These are phyloP conservation scores for Leccinum truebloodii DNA, from an alignment of 768 basidiomycete species.

Conservation along the genomic window DNA sequence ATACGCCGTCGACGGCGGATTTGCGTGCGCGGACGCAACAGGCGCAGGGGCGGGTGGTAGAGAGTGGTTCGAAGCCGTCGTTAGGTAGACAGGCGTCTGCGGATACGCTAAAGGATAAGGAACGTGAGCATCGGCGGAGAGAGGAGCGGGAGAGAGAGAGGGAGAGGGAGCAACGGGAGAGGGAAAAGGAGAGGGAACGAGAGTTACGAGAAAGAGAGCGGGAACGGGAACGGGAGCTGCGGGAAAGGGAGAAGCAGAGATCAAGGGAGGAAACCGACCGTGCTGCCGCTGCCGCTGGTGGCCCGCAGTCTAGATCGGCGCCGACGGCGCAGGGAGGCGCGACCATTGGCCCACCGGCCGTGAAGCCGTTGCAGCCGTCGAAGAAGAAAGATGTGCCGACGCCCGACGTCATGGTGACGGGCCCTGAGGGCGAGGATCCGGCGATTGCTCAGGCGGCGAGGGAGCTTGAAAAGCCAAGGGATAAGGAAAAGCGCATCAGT, in stretches of 20 bases:
- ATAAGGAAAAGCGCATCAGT: constrained; percentile 84
- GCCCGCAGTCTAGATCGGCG: constrained; percentile 42
- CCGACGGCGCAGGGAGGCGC: constrained; percentile 51
- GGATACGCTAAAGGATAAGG: constrained; percentile 34
- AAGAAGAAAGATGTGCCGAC: constrained; percentile 53
- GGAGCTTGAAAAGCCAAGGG: constrained; percentile 57
- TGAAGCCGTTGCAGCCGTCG: constrained; percentile 73
- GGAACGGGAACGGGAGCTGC: constrained; percentile 28
- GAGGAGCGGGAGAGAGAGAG: constrained; percentile 24
- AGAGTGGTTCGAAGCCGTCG: constrained; percentile 33
- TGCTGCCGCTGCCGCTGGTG: constrained; percentile 35
- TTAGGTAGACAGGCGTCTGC: constrained; percentile 43
- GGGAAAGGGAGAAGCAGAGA: constrained; percentile 23
- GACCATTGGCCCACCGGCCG: constrained; percentile 54
- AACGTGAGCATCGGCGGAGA: constrained; percentile 39
- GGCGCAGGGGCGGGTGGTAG: constrained; percentile 57
- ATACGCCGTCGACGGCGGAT: constrained; percentile 64
- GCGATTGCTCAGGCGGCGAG: constrained; percentile 70
- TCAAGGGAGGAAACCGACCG: constrained; percentile 37
- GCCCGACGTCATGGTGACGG: constrained; percentile 54
- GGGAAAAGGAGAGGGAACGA: constrained; percentile 36
- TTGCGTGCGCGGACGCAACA: constrained; percentile 66
- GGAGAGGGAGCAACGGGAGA: background rate
- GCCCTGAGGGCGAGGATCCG: constrained; percentile 43
- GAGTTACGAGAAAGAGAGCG: constrained; percentile 32